Evolutionary conservation across 306 rosid species (phyloP), one percentile per base, ranked within the genome.

Genomic region (Cicer cuneatum): DNA sequence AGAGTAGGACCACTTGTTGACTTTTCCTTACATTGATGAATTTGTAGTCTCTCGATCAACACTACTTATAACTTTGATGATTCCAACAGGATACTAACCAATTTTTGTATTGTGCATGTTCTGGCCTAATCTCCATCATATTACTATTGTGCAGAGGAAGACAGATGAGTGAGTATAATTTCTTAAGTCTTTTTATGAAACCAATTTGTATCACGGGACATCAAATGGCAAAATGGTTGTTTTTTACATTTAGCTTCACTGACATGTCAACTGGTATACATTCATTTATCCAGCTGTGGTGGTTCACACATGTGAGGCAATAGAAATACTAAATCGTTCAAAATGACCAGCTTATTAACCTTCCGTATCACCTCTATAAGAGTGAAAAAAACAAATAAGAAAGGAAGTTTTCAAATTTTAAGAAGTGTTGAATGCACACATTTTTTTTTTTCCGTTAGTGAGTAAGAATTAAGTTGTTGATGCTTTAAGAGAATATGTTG

Each of bases 151-250:
- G 80, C 93, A 94, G 99, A 89, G 99, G 87, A 94, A 92, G 88
- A 81, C 88, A 1, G 99, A 94, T 7, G 99, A 94, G 99, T 94
- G 89, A 92, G 99, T 90, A 43, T 78, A 63, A 13, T 66, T 71
- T 57, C 38, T 33, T 60, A 40, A 60, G 38, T 13, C 69, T 83
- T 18, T 83, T 19, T 12, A 67, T n/a, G 29, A 43, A 54, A 43
- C 58, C 33, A 7, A 46, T 66, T 51, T 35, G 72, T 48, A 43
- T 12, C 49, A 7, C 35, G 15, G 7, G 53, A 71, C 52, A 65
- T 66, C 74, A 63, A 62, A 52, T 64, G 60, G 37, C 39, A 66
- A 42, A 49, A 65, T 64, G 72, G 19, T 66, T 53, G 24, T 6
- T 10, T 60, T 58, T 61, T 47, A 18, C 61, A 11, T 37, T 29